A percentile compares a stretch with the other conserved stretches of the same genome.
Conservation (phyloP, 179 eudicot genomes). For the Spinacia oleracea region DNA sequence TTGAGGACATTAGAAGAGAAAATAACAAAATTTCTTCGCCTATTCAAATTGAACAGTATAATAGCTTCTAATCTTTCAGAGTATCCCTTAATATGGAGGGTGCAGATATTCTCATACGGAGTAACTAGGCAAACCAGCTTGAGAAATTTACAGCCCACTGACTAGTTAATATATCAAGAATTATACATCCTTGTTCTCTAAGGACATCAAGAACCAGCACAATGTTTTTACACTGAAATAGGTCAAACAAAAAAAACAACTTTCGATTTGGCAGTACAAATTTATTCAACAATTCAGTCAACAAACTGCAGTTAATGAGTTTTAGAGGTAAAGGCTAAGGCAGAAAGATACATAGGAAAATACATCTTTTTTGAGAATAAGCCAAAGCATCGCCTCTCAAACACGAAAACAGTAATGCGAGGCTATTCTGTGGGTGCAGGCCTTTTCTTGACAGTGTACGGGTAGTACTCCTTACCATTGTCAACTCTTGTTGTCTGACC, state of each 20-base stretch:
- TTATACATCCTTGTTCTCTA: neutral
- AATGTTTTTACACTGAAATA: neutral
- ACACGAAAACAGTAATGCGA: slow-evolving; percentile 9
- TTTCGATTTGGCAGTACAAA: slow-evolving; percentile 11
- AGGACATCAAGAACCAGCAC: neutral
- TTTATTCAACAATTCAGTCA: slow-evolving; percentile 23
- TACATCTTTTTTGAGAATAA: slow-evolving; percentile 12
- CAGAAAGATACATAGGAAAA: neutral
- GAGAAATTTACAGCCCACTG: neutral
- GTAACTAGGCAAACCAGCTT: too few species aligned
- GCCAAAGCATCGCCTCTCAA: neutral
- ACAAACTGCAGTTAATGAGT: slow-evolving; percentile 11
- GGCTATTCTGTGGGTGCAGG: slow-evolving; percentile 35
- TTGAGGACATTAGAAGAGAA: too few species aligned
- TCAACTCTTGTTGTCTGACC: slow-evolving; percentile 78
- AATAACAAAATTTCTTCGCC: too few species aligned
- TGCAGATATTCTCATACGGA: too few species aligned
- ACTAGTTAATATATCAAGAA: neutral
- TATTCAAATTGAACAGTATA: too few species aligned
- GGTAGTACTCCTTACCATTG: slow-evolving; percentile 85
- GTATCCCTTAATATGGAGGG: too few species aligned
- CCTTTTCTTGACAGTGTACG: slow-evolving; percentile 84
- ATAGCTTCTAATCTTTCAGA: too few species aligned
- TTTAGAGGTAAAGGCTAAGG: slow-evolving; percentile 9
- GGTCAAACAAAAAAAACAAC: neutral